Conservation (phyloP, 2,329 filamentous ascomycete genomes). For the Seiridium unicorne region DNA sequence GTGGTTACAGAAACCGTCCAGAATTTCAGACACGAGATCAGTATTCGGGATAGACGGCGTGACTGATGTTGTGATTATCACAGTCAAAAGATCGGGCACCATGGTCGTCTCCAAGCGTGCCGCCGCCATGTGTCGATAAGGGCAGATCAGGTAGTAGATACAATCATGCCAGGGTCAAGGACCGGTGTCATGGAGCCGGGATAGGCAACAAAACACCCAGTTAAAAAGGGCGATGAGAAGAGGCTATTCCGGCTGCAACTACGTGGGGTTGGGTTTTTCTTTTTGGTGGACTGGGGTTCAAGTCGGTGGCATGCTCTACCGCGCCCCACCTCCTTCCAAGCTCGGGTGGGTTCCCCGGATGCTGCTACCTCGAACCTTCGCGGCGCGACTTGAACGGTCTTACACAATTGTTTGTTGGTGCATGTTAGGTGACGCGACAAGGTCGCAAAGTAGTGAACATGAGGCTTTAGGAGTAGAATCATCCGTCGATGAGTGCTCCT, state of each 20-base stretch:
- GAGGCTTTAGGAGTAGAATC: no score
- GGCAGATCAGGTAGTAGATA: background rate
- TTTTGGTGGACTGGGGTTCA: background rate
- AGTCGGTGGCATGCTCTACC: background rate
- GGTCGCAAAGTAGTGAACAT: no score
- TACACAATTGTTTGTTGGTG: no score
- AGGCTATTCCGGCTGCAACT: background rate
- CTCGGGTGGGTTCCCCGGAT: no score
- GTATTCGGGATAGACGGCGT: constrained; percentile 53
- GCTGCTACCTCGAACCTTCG: no score
- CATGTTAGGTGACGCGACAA: no score
- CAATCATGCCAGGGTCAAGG: background rate
- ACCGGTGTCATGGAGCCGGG: no score
- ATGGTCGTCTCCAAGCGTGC: background rate
- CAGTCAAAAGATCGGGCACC: constrained; percentile 27
- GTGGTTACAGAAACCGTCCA: constrained; percentile 42
- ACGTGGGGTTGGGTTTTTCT: background rate
- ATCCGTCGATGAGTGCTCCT: no score
- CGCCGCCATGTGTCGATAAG: background rate
- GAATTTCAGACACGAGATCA: constrained; percentile 45
- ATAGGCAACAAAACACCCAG: no score
- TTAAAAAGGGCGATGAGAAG: background rate
- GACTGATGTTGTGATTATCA: constrained; percentile 54
- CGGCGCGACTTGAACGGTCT: no score
- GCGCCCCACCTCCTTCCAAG: no score